A percentile compares a stretch with the other conserved stretches of the same genome.
Conservation (phyloP, 345 rosid species). For the Stellera chamaejasme region DNA sequence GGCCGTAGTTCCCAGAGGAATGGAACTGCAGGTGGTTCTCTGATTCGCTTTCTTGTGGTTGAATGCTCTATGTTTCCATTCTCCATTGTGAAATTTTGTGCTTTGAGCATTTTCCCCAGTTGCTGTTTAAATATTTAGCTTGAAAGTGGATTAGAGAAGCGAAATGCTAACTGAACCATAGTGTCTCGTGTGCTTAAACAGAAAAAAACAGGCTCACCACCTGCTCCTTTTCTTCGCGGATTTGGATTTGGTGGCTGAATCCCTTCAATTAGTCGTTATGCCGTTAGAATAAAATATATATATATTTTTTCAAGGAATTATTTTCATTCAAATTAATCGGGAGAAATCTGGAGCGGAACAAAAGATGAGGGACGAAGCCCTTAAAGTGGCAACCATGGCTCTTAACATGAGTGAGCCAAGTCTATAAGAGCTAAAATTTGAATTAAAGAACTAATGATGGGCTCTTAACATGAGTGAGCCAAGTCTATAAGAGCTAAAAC, state of each 20-base stretch:
- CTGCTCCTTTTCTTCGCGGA: conserved; percentile 5
- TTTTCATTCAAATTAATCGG: no score
- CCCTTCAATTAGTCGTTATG: no score
- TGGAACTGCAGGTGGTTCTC: conserved; percentile 70
- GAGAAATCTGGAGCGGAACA: no score
- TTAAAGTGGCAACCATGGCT: no score
- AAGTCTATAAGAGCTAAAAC: no score
- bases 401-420: no score
- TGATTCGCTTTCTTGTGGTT: conserved; percentile 26
- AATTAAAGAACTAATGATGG: no score
- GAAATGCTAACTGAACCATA: conserved; percentile 7
- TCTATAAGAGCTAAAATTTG: no score
- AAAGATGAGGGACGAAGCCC: no score
- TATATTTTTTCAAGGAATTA: no score
- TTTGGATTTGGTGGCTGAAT: background rate
- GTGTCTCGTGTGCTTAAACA: background rate
- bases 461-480: no score
- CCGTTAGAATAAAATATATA: no score
- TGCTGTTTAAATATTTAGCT: conserved; percentile 1
- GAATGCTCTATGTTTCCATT: conserved; percentile 12
- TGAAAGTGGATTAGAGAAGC: conserved; percentile 11
- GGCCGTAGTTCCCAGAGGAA: conserved; percentile 84
- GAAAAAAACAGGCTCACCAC: conserved; percentile 19
- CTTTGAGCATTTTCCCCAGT: background rate
- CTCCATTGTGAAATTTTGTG: conserved; percentile 21